These are phyloP conservation scores for Nicotiana attenuata DNA, from an alignment of 257 asterid genomes.

Conservation along the genomic window DNA sequence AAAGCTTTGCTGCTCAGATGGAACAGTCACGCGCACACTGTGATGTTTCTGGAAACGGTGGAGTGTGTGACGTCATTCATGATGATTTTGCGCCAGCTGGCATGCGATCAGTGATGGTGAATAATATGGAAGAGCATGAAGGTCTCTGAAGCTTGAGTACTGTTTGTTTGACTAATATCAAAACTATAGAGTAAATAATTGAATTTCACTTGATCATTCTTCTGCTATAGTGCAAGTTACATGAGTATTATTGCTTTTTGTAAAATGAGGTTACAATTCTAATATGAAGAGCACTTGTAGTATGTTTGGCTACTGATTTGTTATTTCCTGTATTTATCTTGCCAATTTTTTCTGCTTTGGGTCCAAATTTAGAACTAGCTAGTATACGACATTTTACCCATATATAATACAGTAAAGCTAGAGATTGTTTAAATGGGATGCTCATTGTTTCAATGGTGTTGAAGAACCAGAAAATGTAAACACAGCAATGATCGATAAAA, in stretches of 20 bases:
- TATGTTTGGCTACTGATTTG: not conserved
- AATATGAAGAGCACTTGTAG: not conserved
- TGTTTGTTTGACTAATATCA: constrained; percentile 10
- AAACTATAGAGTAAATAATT: not conserved
- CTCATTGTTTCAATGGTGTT: not conserved
- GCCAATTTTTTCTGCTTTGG: not conserved
- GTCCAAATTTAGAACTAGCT: not conserved
- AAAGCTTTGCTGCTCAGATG: constrained; percentile 20
- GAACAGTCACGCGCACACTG: constrained; percentile 29
- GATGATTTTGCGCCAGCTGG: constrained; percentile 48
- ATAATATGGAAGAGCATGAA: constrained; percentile 18
- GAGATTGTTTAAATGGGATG: not conserved
- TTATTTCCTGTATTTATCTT: not conserved
- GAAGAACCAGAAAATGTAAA: not conserved
- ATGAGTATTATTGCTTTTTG: not conserved
- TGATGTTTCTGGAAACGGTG: constrained; percentile 37
- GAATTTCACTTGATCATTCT: not conserved
- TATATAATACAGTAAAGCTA: not conserved
- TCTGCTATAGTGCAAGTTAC: not conserved
- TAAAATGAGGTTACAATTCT: not conserved
- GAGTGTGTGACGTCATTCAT: constrained; percentile 34
- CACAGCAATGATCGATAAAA: not conserved
- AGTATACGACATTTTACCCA: too few species aligned
- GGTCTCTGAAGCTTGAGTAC: constrained; percentile 32
- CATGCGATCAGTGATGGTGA: constrained; percentile 26